Evolutionary conservation across 176 grass and related monocot species (phyloP).

Genomic region (Elaeis guineensis): DNA sequence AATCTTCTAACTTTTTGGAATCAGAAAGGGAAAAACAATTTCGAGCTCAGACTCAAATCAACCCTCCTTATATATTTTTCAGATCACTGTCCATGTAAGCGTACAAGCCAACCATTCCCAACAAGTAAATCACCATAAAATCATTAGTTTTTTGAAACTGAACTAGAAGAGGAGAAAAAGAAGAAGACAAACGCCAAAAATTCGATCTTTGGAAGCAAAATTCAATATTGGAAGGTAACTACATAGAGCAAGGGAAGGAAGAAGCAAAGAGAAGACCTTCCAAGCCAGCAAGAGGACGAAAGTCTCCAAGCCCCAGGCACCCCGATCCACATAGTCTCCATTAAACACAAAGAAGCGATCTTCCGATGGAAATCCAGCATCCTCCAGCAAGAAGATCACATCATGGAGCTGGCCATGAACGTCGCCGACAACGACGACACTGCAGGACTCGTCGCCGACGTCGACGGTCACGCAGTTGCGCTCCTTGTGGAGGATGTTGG

Average conservation of each 20-base stretch:
- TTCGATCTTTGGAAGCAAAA: too few species aligned
- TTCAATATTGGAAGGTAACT: neutral
- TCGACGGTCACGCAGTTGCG: slow-evolving; percentile 69
- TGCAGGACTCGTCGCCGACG: slow-evolving; percentile 24
- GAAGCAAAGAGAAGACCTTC: slow-evolving; percentile 53
- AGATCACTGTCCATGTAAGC: too few species aligned
- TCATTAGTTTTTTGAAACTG: too few species aligned
- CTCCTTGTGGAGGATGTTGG: slow-evolving; percentile 76
- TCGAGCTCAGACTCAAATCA: too few species aligned
- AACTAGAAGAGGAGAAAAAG: too few species aligned
- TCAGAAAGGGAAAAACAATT: too few species aligned
- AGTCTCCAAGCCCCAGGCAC: slow-evolving; percentile 93
- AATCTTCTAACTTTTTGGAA: too few species aligned
- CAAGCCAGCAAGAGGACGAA: slow-evolving; percentile 77
- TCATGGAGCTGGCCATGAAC: slow-evolving; percentile 98
- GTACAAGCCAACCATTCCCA: too few species aligned
- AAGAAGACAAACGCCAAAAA: too few species aligned
- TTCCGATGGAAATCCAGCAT: slow-evolving; percentile 76
- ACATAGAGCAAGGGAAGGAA: neutral
- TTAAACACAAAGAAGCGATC: slow-evolving; percentile 89
- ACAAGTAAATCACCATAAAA: too few species aligned
- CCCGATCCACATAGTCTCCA: slow-evolving; percentile 90
- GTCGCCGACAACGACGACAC: slow-evolving; percentile 81
- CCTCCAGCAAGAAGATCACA: slow-evolving; percentile 75
- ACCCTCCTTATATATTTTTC: too few species aligned